Evolutionary conservation across 75 land plant genomes (phyloP).

Genomic region (Pinus albicaulis): DNA sequence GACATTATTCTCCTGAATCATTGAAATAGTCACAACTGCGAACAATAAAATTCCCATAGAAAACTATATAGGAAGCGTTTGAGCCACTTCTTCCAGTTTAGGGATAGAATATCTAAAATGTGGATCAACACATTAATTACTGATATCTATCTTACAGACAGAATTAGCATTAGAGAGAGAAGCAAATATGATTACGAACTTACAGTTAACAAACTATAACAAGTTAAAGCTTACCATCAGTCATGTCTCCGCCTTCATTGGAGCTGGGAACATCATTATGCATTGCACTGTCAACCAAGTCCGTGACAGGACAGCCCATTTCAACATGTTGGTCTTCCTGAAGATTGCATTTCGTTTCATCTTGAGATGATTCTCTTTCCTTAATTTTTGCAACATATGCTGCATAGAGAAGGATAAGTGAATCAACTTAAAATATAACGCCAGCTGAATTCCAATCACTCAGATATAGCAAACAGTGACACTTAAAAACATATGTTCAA

Average conservation of each 20-base stretch:
- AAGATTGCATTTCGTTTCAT: not conserved
- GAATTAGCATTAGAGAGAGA: not conserved
- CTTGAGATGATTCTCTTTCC: not conserved
- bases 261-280: not conserved
- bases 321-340: not conserved
- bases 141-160: not conserved
- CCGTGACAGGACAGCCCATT: not conserved
- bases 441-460: not conserved
- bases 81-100: not conserved
- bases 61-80: not conserved
- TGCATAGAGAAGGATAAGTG: not conserved
- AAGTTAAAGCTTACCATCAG: slow-evolving; percentile 1
- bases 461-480: not conserved
- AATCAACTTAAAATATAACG: not conserved
- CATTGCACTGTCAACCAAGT: not conserved
- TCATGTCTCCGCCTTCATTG: not conserved
- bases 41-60: too few relatives aligned
- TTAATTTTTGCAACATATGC: slow-evolving; percentile 6
- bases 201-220: not conserved
- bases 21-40: not conserved
- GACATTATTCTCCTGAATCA: not conserved
- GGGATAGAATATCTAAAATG: not conserved
- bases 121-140: not conserved
- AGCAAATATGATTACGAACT: not conserved
- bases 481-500: not conserved